phyloP scores from a whole-genome alignment of 345 rosid genomes.

The Syzygium aromaticum region DNA sequence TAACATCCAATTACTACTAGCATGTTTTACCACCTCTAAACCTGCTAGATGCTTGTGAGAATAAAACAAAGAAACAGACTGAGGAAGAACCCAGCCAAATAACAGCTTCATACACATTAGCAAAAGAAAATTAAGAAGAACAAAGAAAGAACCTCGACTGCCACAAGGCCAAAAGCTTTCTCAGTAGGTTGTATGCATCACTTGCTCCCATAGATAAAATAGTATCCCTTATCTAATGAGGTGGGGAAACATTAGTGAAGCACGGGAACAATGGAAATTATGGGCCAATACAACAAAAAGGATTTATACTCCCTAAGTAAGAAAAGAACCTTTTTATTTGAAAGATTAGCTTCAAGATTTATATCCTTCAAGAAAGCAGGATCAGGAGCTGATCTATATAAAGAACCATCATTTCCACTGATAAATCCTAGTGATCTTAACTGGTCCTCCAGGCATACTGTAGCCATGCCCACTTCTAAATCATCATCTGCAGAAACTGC shows the following conservation, averaged over 20 bases:
- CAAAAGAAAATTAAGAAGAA: not conserved
- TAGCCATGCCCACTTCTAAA: slow-evolving; percentile 16
- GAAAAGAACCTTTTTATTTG: slow-evolving; percentile 64
- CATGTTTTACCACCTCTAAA: not conserved
- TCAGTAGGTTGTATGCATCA: slow-evolving; percentile 59
- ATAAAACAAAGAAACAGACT: not conserved
- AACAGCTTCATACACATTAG: not conserved
- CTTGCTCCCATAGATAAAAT: slow-evolving; percentile 57
- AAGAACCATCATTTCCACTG: slow-evolving; percentile 20
- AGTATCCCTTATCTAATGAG: slow-evolving; percentile 53
- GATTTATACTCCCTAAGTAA: not conserved
- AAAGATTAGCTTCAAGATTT: slow-evolving; percentile 46
- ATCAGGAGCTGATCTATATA: slow-evolving; percentile 14
- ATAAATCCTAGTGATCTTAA: slow-evolving; percentile 58
- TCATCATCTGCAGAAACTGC: slow-evolving; percentile 10
- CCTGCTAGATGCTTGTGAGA: not conserved
- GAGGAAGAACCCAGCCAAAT: not conserved
- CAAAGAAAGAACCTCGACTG: slow-evolving; percentile 62
- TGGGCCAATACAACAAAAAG: not conserved
- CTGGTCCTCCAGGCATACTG: slow-evolving; percentile 57
- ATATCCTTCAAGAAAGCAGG: slow-evolving; percentile 32
- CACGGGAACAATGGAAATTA: not conserved
- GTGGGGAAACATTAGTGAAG: not conserved
- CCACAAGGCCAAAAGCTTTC: slow-evolving; percentile 59
- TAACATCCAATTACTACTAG: not conserved